Evolutionary conservation across 1,139 yeast species (phyloP).

Genomic region (Ashbya aceris): DNA sequence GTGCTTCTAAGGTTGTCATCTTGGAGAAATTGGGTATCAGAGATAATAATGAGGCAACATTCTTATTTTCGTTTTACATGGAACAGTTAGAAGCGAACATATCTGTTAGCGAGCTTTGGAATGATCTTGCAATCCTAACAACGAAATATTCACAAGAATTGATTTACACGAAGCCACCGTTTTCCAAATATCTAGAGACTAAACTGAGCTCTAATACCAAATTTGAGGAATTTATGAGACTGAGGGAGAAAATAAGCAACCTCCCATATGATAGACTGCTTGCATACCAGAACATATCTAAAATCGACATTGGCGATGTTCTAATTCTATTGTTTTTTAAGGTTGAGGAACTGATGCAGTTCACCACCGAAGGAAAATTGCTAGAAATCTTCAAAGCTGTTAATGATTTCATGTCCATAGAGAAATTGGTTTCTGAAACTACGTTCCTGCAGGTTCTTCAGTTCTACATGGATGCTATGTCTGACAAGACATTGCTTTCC

Average conservation of each 20-base stretch:
- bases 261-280: conserved; percentile 8
- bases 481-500: conserved; percentile 9
- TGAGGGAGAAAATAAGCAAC: conserved; percentile 10
- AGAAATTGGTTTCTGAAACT: conserved; percentile 8
- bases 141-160: conserved; percentile 19
- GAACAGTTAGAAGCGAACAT: conserved; percentile 17
- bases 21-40: conserved; percentile 21
- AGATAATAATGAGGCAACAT: conserved; percentile 17
- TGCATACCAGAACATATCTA: conserved; percentile 9
- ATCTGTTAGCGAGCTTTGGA: conserved; percentile 13
- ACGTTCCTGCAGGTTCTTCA: conserved; percentile 16
- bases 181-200: conserved; percentile 14
- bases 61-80: conserved; percentile 21
- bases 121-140: conserved; percentile 9
- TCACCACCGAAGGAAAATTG: conserved; percentile 7
- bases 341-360: conserved; percentile 4
- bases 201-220: conserved; percentile 13
- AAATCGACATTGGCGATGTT: conserved; percentile 17
- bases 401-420: conserved; percentile 24
- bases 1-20: conserved; percentile 17
- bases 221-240: conserved; percentile 8
- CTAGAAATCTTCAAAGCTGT: conserved; percentile 17
- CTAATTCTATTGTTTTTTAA: conserved; percentile 15
- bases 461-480: conserved; percentile 12
- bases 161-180: conserved; percentile 19